A percentile compares a stretch with the other conserved stretches of the same genome.
These are phyloP conservation scores for Mycothermus thermophilus DNA, from an alignment of 495 filamentous ascomycete species.

Conservation along the genomic window DNA sequence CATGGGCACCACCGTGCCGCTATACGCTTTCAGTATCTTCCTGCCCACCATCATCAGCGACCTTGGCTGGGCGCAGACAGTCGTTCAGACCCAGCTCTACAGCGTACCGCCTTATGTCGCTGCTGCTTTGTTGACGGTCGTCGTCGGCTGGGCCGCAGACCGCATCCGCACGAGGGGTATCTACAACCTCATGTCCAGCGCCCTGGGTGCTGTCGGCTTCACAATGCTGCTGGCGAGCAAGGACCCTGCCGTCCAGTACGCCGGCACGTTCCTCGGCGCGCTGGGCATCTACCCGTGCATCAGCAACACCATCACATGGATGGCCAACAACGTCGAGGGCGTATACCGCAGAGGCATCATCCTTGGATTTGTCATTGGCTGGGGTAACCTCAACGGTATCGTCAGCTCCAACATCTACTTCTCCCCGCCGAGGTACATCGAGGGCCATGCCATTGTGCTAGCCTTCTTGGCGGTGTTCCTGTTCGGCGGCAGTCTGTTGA, in stretches of 20 bases:
- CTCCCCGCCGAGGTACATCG: conserved; percentile 27
- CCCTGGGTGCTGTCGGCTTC: conserved; percentile 68
- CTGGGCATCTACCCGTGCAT: conserved; percentile 87
- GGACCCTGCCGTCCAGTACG: conserved; percentile 56
- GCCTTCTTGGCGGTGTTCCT: conserved; percentile 37
- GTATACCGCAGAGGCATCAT: conserved; percentile 85
- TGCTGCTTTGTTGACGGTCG: conserved; percentile 63
- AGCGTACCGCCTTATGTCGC: conserved; percentile 78
- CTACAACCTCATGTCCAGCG: conserved; percentile 65
- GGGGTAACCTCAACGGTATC: conserved; percentile 86
- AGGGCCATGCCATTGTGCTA: conserved; percentile 35
- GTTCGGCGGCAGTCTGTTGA: conserved; percentile 42
- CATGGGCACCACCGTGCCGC: conserved; percentile 58
- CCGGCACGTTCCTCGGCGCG: conserved; percentile 72
- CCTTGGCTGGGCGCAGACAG: conserved; percentile 48
- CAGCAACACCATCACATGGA: conserved; percentile 83
- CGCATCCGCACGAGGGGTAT: conserved; percentile 62
- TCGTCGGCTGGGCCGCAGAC: conserved; percentile 67
- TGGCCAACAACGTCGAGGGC: conserved; percentile 80
- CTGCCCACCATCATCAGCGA: conserved; percentile 70
- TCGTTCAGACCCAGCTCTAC: conserved; percentile 62
- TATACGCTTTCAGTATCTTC: conserved; percentile 88
- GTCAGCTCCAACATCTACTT: conserved; percentile 60
- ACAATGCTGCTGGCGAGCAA: conserved; percentile 55
- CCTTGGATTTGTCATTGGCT: conserved; percentile 80